Base-by-base conservation (phyloP, 345 rosid genomes). In the Durio zibethinus region DNA sequence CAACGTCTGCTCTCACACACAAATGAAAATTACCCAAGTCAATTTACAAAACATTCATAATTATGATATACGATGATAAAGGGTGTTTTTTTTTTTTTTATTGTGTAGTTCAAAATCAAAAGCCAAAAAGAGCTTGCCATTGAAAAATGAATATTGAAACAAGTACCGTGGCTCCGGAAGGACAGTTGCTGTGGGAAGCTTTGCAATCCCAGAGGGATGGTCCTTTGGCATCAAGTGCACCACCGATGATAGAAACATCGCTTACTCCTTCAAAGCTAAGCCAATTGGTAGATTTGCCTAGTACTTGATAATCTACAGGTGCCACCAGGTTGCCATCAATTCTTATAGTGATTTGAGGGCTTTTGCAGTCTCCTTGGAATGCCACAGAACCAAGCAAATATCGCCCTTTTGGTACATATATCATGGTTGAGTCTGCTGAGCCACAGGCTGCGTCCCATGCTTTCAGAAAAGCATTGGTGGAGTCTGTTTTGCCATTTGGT, bases 171-270 rank as follows among this genome's bases (percentile, higher is more conserved):
- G 91, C 90, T 43, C 92, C 93, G 59, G 45, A 50, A 15, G 91
- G 92, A 76, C 93, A 90, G 43, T 59, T 35, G 29, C 5, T 20
- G 5, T 52, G 10, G 74, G 78, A 77, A 31, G 82, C 53, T 25
- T 90, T 90, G 73, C 93, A 88, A 43, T 60, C 84, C 92, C 93
- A 91, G 76, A 91, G 81, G 14, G 83, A 72, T 1, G 88, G 18
- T 12, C 93, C 97, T 25, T 83, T 85, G n/a, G 92, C 93, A 73
- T 91, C 92, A 27, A 89, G 77, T 10, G 79, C 57, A 7, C 91
- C 90, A 25, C 93, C 93, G 53, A 75, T 38, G 9, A 91, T 79
- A 36, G 89, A 82, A 74, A 86, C 84, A 53, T 84, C 89, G 29
- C 45, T 74, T 38, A 90, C 93, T 38, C 75, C 73, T 3, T 78